phyloP scores from a whole-genome alignment of 305 asterid species.

The Solanum hybrid region DNA sequence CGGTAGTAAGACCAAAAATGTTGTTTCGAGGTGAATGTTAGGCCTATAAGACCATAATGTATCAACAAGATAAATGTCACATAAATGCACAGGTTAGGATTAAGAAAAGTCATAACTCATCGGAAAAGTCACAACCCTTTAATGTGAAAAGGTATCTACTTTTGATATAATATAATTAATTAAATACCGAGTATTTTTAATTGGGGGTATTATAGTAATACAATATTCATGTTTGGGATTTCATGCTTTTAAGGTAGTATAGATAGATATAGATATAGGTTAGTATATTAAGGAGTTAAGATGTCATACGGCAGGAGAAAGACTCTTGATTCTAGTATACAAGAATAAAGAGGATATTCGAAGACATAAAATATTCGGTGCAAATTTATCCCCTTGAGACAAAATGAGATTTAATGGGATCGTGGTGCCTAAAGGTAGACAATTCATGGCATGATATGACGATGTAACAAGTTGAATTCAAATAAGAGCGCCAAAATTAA shows the following conservation, averaged over 20 bases:
- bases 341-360: background rate
- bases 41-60: background rate
- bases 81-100: background rate
- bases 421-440: background rate
- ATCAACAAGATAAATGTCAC: background rate
- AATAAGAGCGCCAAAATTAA: background rate
- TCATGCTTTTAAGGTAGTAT: too few species aligned
- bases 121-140: too few species aligned
- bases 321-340: background rate
- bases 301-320: background rate
- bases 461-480: background rate
- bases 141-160: too few species aligned
- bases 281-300: background rate
- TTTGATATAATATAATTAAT: too few species aligned
- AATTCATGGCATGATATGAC: background rate
- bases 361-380: background rate
- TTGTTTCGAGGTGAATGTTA: background rate
- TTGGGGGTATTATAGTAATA: too few species aligned
- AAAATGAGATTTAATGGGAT: background rate
- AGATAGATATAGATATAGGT: background rate
- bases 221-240: too few species aligned
- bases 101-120: too few species aligned
- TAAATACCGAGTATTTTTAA: too few species aligned
- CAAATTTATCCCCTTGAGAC: background rate
- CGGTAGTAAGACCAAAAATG: background rate